These are phyloP conservation scores for Ophiostoma sp. DNA, from an alignment of 2,329 filamentous ascomycete species.

Conservation along the genomic window DNA sequence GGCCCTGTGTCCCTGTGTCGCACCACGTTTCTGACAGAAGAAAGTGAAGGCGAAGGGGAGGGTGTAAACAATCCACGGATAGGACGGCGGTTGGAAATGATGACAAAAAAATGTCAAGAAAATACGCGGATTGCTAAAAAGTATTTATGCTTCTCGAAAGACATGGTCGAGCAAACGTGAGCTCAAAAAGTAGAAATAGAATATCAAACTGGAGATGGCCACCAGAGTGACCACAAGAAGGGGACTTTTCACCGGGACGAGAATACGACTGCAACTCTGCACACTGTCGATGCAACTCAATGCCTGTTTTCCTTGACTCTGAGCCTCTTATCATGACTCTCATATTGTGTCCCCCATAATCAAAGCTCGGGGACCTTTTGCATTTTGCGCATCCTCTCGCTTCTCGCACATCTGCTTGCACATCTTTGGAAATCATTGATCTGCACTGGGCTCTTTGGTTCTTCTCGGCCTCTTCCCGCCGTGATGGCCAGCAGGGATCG, in stretches of 20 bases:
- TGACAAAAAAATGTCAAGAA: neutral
- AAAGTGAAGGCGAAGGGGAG: neutral
- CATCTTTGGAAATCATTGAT: slow-evolving; percentile 12
- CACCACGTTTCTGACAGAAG: slow-evolving; percentile 10
- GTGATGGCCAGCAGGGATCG: neutral
- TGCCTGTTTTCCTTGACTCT: neutral
- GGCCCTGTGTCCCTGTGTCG: neutral
- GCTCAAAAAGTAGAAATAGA: neutral
- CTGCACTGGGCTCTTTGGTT: neutral
- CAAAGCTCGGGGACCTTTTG: neutral
- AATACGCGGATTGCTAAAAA: too few species aligned
- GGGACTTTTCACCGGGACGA: neutral
- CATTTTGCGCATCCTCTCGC: neutral
- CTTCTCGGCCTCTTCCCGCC: neutral
- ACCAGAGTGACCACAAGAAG: neutral
- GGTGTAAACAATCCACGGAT: neutral
- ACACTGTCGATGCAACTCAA: neutral
- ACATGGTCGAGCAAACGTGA: neutral
- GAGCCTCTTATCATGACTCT: neutral
- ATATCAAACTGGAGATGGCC: neutral
- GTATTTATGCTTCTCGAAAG: neutral
- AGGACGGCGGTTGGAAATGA: neutral
- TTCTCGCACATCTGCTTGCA: neutral
- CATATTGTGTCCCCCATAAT: neutral
- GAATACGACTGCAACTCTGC: neutral